Base-by-base conservation (phyloP, 495 filamentous ascomycete species). In the Podospora didyma region DNA sequence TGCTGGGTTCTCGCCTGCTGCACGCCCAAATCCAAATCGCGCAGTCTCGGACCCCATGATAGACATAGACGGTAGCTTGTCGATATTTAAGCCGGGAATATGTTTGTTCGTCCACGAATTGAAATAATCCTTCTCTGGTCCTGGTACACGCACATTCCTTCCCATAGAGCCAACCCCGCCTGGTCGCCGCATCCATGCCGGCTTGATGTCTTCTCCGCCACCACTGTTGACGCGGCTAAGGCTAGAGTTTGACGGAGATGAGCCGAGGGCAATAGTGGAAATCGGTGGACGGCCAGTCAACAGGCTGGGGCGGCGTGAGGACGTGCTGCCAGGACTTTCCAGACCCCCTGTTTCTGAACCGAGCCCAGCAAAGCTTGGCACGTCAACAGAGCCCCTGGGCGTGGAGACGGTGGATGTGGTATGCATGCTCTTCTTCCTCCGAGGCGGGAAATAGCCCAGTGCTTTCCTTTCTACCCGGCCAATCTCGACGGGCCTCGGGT, bases 361-460 rank as follows among this genome's bases (percentile, higher is more conserved):
- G 2, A 70, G 57, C 26, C 26, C 26, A 2, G 67, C 54, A 35
- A 60, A 50, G 42, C 63, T 79, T 5, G 80, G 81, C 50, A 86
- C 65, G 46, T 89, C 86, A 22, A 83, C 62, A 4, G 86, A 89
- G n/a, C 73, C 75, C 16, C 82, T 77, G 5, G 86, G 85, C 7
- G 85, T 86, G 20, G 82, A 83, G 17, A 80, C 54, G 39, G 82
- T 73, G 1, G 83, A 84, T 10, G 70, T 72, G 9, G 81, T 77
- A 42, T 82, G 72, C 7, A 74, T 59, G 59, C 74, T 81, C 77
- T 96, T 97, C 78, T 91, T 89, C 63, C 94, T 82, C 2, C 90
- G 83, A 14, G 90, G 90, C 1, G 94, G 93, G 65, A 97, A 97
- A 71, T 92, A 96, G 24, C 93, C 94, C 20, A 97, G 75, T 3